A percentile compares a stretch with the other conserved stretches of the same genome.
phyloP scores from a whole-genome alignment of 805 yeast genomes.

The Wickerhamiella qilinensis region DNA sequence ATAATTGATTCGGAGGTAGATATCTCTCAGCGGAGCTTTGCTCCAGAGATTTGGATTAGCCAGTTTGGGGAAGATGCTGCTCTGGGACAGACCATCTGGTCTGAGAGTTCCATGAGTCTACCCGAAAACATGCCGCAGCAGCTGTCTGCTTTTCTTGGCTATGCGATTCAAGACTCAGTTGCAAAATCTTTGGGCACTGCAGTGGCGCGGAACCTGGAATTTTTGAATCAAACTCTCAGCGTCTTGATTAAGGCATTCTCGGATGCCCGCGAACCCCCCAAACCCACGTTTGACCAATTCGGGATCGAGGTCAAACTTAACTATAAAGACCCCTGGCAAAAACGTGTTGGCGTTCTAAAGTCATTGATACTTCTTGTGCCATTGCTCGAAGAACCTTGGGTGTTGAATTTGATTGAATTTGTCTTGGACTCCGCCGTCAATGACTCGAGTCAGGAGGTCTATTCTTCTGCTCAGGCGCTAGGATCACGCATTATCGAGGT shows the following conservation, averaged over 20 bases:
- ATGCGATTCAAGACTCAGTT: slow-evolving; percentile 48
- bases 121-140: slow-evolving; percentile 29
- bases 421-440: slow-evolving; percentile 49
- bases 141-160: slow-evolving; percentile 36
- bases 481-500: slow-evolving; percentile 55
- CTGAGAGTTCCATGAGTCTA: slow-evolving; percentile 47
- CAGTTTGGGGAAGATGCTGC: slow-evolving; percentile 59
- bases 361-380: slow-evolving; percentile 43
- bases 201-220: slow-evolving; percentile 19
- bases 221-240: slow-evolving; percentile 23
- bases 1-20: slow-evolving; percentile 66
- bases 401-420: slow-evolving; percentile 18
- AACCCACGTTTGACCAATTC: slow-evolving; percentile 39
- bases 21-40: slow-evolving; percentile 28
- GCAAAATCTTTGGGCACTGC: slow-evolving; percentile 55
- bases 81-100: slow-evolving; percentile 72
- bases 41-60: slow-evolving; percentile 64
- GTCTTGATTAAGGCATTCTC: slow-evolving; percentile 43
- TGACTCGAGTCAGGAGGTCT: slow-evolving; percentile 55
- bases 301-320: slow-evolving; percentile 57
- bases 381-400: slow-evolving; percentile 19
- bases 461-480: slow-evolving; percentile 78
- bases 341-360: slow-evolving; percentile 66
- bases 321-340: slow-evolving; percentile 69
- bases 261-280: slow-evolving; percentile 39